Base-by-base conservation (phyloP, 1,284 basidiomycete species). In the Sporisorium iseilematis-ciliati region DNA sequence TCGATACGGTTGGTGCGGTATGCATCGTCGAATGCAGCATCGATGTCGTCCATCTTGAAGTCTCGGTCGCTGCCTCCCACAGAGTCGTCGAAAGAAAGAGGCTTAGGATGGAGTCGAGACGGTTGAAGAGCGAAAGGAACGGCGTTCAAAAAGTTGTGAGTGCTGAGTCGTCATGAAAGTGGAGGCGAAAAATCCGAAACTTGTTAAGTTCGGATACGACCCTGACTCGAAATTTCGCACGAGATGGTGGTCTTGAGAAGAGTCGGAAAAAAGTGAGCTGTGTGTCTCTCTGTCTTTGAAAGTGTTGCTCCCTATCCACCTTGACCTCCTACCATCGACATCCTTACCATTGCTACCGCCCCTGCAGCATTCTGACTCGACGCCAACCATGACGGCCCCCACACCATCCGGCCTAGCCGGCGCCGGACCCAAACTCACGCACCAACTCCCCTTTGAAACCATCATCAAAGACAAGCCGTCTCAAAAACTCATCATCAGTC, bases 11-110 rank as follows among this genome's bases (percentile, higher is more conserved):
- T 23, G 3, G 68, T 69, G 7, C 78, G 65, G 26, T 65, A 79
- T 29, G 78, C 78, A 26, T 79, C 78, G 29, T 75, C 72, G 61
- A 79, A 79, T 5, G 76, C 76, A 23, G 59, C 65, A 35, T 75
- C 65, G 4, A 75, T 72, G 29, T 65, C 48, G 23, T 58, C 51
- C 59, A 68, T 72, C 31, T 45, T 53, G 26, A 18, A 7, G 16
- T 20, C 50, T 38, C 35, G 5, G 8, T 31, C 16, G 26, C 3
- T 29, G 53, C 18, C 35, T 2, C 40, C n/a, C 29, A 21, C 11
- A 16, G 23, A 2, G 23, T 18, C 7, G 31, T 12, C 5, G 7
- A 46, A 16, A 18, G 11, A n/a, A 29, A 20, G 18, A 29, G 26
- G 4, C 26, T n/a, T n/a, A 29, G 11, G 48, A 29, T 46, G 43